Base-by-base conservation (phyloP, 495 filamentous ascomycete species). In the Physcia stellaris region DNA sequence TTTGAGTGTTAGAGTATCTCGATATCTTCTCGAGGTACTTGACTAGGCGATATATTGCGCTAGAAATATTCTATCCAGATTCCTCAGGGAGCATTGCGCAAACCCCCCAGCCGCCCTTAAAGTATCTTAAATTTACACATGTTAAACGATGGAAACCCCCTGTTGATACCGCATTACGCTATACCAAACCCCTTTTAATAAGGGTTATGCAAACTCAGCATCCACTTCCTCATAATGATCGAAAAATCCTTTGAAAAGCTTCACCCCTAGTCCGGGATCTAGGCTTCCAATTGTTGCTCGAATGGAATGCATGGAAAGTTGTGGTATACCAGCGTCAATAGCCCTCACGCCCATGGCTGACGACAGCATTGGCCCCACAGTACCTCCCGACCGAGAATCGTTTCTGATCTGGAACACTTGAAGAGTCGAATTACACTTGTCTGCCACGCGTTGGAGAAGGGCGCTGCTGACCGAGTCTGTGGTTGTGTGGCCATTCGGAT, bases 341-440 rank as follows among this genome's bases (percentile, higher is more conserved):
- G 86, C 78, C 32, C 86, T 65, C 54, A 92, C 74, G 20, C 90
- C 90, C 59, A 86, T 86, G 9, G 67, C 73, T 11, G 72, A 65
- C 43, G 75, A 83, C 29, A 93, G 67, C 80, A 92, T 88, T 1
- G 90, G 90, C 0, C 90, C 90, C n/a, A 95, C 86, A 1, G 90
- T 98, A 2, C 90, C 90, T 22, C 90, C 90, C 47, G 72, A 79
- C 23, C 90, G 66, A 6, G 65, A 75, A 55, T 95, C 90, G 49
- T 98, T 98, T 24, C 90, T 67, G 52, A 95, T 94, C 65, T 94
- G 86, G 67, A 95, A 95, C 10, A 87, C 63, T 61, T 98, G 90
- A 46, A 93, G 59, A 23, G 68, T 73, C 22, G 71, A 68, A 23
- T 67, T 80, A 37, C 66, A 68, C 30, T 79, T 77, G 32, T 80